Evolutionary conservation across 75 land plant genomes (phyloP), one percentile per base, ranked within the genome.

Genomic region (Gnetum montanum): DNA sequence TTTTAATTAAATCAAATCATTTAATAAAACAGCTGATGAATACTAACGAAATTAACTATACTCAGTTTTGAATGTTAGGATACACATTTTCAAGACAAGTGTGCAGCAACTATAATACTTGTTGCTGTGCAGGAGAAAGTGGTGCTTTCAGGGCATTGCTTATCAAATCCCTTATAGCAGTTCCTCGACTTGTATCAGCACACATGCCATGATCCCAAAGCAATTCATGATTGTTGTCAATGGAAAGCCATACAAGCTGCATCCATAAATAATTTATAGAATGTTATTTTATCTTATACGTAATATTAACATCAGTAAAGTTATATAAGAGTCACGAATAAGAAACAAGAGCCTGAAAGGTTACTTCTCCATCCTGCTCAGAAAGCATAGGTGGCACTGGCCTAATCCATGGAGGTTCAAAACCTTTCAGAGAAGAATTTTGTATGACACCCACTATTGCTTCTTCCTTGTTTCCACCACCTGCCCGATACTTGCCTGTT

Each of bases 151-250:
- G 61, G 19, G 98, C 87, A 62, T 72, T 86, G 23, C 77, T 76
- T 36, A 94, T 85, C 23, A 94, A 65, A 60, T 94, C 98, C 43
- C 98, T 77, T 36, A 90, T 73, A 8, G 88, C 81, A 49, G 88
- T 75, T 34, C 90, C 96, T 23, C 78, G 78, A 61, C 91, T 94
- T 50, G 86, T 85, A 50, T 94, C 98, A 56, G 90, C 96, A 76
- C 98, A 94, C 98, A 94, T 94, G 19, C 85, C 73, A 61, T 75
- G 65, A 66, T 94, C 94, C 98, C 98, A 94, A 30, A 80, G 49
- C 31, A 90, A 78, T 46, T 94, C 91, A 71, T 94, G 91, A 41
- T 73, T 83, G 31, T 73, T 82, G 33, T 83, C 98, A 59, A 85
- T 87, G 54, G 67, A 83, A 12, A 85, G 73, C 98, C 98, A 94